These are phyloP conservation scores for Globisporangium polare DNA, from an alignment of 352 stramenopile genomes.

Conservation along the genomic window DNA sequence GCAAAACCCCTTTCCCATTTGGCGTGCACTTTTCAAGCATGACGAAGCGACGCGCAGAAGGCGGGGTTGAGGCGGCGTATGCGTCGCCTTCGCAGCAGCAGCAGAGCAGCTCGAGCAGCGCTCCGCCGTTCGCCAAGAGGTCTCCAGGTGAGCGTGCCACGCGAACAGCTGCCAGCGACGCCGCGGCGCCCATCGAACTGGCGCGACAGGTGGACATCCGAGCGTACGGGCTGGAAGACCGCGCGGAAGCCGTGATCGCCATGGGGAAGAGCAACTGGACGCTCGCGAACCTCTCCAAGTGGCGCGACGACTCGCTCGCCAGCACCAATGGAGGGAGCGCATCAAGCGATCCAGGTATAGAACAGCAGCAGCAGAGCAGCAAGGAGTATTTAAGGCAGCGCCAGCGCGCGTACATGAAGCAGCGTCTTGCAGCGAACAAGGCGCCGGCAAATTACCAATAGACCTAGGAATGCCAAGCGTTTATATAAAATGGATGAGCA, in stretches of 20 bases:
- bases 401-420: slow-evolving; percentile 68
- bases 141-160: background rate
- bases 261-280: slow-evolving; percentile 41
- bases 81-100: background rate
- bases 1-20: too few species aligned
- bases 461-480: background rate
- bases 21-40: slow-evolving; percentile 5
- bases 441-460: background rate
- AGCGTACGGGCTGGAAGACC: slow-evolving; percentile 75
- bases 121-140: background rate
- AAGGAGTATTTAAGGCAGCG: slow-evolving; percentile 56
- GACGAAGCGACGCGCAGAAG: slow-evolving; percentile 8
- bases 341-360: slow-evolving; percentile 10
- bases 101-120: background rate
- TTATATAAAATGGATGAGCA: background rate
- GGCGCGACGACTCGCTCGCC: slow-evolving; percentile 41
- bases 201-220: slow-evolving; percentile 46
- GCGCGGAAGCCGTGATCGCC: slow-evolving; percentile 67
- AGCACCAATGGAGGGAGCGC: background rate
- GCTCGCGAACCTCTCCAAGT: slow-evolving; percentile 58
- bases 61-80: background rate
- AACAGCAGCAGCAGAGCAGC: slow-evolving; percentile 16
- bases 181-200: background rate
- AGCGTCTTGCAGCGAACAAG: slow-evolving; percentile 15
- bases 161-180: background rate